These are phyloP conservation scores for Alloascoidea hylecoeti DNA, from an alignment of 805 yeast genomes.

Conservation along the genomic window DNA sequence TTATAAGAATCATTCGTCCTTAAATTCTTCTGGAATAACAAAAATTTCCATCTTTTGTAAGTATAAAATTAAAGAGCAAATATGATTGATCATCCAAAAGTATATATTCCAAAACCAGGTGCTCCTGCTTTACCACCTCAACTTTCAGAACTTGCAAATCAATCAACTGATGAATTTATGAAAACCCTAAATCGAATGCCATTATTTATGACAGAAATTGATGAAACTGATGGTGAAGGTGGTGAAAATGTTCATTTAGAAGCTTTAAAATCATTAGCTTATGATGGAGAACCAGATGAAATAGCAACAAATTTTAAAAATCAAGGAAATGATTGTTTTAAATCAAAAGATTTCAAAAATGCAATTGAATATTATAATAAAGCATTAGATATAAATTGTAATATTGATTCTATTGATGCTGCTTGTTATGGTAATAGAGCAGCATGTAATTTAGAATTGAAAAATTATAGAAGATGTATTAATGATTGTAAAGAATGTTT, in stretches of 20 bases:
- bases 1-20: no score
- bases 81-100: slow-evolving; percentile 18
- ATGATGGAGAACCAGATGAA: slow-evolving; percentile 93
- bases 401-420: slow-evolving; percentile 34
- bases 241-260: slow-evolving; percentile 67
- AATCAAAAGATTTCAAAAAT: slow-evolving; percentile 50
- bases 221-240: slow-evolving; percentile 56
- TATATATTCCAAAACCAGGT: slow-evolving; percentile 31
- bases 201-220: slow-evolving; percentile 84
- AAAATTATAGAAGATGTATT: slow-evolving; percentile 75
- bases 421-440: slow-evolving; percentile 74
- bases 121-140: slow-evolving; percentile 80
- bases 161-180: slow-evolving; percentile 64
- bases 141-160: slow-evolving; percentile 39
- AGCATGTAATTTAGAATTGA: slow-evolving; percentile 77
- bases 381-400: slow-evolving; percentile 63
- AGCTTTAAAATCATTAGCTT: slow-evolving; percentile 82
- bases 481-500: slow-evolving; percentile 73
- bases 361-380: slow-evolving; percentile 73
- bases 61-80: no score
- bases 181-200: slow-evolving; percentile 74
- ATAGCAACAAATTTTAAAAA: slow-evolving; percentile 78
- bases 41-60: no score
- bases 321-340: slow-evolving; percentile 86
- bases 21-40: no score